A percentile compares a stretch with the other conserved stretches of the same genome.
phyloP scores from a whole-genome alignment of 225 moss, liverwort and hornwort genomes.

The Pseudoscleropodium purum region DNA sequence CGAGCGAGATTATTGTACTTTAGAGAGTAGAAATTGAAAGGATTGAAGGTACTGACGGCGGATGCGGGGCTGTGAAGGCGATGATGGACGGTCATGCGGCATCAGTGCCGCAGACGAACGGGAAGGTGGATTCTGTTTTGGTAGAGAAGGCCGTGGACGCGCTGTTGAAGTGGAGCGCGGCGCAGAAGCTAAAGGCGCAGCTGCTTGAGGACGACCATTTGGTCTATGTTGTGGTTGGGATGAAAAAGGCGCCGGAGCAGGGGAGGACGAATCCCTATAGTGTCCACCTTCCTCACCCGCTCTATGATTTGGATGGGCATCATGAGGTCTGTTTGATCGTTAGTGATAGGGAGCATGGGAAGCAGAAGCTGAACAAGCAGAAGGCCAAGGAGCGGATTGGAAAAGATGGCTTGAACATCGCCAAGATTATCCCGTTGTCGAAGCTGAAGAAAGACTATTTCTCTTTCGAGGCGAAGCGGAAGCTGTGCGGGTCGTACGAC shows the following conservation, averaged over 20 bases:
- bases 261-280: conserved; percentile 52
- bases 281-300: conserved; percentile 52
- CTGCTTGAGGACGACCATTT: conserved; percentile 65
- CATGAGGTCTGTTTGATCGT: conserved; percentile 58
- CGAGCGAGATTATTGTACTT: not conserved
- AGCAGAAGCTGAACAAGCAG: conserved; percentile 43
- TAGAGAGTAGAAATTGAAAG: not conserved
- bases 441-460: conserved; percentile 61
- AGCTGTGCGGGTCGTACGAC: conserved; percentile 71
- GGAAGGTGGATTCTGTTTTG: conserved; percentile 19
- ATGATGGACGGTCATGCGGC: not conserved
- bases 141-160: conserved; percentile 65
- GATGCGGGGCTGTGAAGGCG: not conserved
- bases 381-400: conserved; percentile 46
- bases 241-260: conserved; percentile 51
- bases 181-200: conserved; percentile 47
- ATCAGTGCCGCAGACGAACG: not conserved
- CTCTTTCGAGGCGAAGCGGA: conserved; percentile 65
- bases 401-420: conserved; percentile 47
- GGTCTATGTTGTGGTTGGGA: conserved; percentile 52
- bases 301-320: conserved; percentile 31
- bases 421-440: conserved; percentile 61
- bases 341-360: conserved; percentile 34
- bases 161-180: conserved; percentile 52
- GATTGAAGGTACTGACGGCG: not conserved